A percentile compares a stretch with the other conserved stretches of the same genome.
Conservation (phyloP, 2,329 filamentous ascomycete genomes). For the Paecilomyces fulvus region DNA sequence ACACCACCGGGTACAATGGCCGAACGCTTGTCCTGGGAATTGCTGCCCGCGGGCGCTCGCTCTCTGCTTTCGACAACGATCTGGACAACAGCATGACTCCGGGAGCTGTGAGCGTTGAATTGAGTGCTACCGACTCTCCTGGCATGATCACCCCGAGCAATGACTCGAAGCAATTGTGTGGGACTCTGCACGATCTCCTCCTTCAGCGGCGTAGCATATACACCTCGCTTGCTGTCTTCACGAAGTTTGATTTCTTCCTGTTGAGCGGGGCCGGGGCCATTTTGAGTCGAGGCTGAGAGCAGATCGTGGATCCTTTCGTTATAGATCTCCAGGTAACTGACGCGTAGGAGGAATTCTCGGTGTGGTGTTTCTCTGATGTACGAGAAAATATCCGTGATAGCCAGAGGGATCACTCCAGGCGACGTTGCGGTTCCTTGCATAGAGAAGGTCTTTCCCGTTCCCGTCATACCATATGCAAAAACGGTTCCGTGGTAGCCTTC, state of each 20-base stretch:
- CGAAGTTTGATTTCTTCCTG: conserved; percentile 96
- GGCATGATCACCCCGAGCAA: conserved; percentile 86
- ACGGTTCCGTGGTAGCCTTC: conserved; percentile 98
- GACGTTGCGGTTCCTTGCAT: conserved; percentile 98
- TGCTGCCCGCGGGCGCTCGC: conserved; percentile 53
- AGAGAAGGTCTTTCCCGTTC: conserved; percentile 96
- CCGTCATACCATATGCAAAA: conserved; percentile 98
- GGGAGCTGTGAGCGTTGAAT: conserved; percentile 92
- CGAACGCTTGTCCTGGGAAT: conserved; percentile 54
- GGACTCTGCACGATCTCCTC: conserved; percentile 98
- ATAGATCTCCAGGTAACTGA: conserved; percentile 98
- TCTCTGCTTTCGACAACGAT: conserved; percentile 97
- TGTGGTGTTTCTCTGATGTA: conserved; percentile 96
- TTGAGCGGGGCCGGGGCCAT: conserved; percentile 44
- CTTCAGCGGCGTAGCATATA: conserved; percentile 92
- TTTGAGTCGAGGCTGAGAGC: conserved; percentile 62
- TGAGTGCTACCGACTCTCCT: conserved; percentile 88
- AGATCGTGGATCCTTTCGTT: conserved; percentile 97
- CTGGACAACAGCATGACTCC: conserved; percentile 96
- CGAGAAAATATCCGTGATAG: conserved; percentile 98
- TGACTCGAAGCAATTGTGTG: conserved; percentile 87
- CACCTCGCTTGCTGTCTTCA: conserved; percentile 90
- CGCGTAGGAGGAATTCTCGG: conserved; percentile 84
- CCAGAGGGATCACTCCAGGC: conserved; percentile 90
- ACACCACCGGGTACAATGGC: conserved; percentile 76